These are phyloP conservation scores for Leccinum colubrinum DNA, from an alignment of 1,284 basidiomycete genomes.

Conservation along the genomic window DNA sequence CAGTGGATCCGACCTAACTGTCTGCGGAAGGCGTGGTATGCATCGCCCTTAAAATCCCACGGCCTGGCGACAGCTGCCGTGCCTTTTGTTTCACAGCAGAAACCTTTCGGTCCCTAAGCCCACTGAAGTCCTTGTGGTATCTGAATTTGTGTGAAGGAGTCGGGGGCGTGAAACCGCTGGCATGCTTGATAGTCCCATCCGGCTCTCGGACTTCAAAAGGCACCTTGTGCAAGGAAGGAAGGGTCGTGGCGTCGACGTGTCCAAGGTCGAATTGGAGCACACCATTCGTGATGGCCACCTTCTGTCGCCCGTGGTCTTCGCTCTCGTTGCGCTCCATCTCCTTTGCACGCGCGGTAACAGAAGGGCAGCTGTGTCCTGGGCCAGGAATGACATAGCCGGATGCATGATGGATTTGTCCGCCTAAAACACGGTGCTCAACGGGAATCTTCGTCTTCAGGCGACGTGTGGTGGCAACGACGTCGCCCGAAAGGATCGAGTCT, in stretches of 20 bases:
- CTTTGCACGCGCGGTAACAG: conserved; percentile 26
- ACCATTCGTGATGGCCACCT: conserved; percentile 30
- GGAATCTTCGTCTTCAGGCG: conserved; percentile 27
- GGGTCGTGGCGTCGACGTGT: conserved; percentile 27
- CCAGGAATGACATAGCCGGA: conserved; percentile 35
- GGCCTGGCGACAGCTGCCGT: conserved; percentile 14
- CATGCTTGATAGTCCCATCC: conserved; percentile 35
- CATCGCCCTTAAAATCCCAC: conserved; percentile 20
- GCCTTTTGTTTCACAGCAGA: conserved; percentile 9
- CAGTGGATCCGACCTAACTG: not conserved
- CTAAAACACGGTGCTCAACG: conserved; percentile 23
- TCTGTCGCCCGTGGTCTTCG: conserved; percentile 25
- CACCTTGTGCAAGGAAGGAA: conserved; percentile 28
- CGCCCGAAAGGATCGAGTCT: conserved; percentile 24
- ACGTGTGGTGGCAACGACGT: conserved; percentile 29
- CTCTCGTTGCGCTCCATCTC: conserved; percentile 23
- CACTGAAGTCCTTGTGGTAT: conserved; percentile 10
- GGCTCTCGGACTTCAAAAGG: conserved; percentile 34
- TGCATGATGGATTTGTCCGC: conserved; percentile 28
- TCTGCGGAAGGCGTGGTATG: conserved; percentile 16
- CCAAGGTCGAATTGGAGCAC: conserved; percentile 33
- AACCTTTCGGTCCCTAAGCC: conserved; percentile 19
- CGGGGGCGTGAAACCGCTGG: conserved; percentile 38
- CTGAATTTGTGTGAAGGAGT: conserved; percentile 36
- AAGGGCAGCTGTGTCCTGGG: conserved; percentile 24